Evolutionary conservation across 148 eudicot genomes (phyloP).

Genomic region (Rhododendron mucronatum): DNA sequence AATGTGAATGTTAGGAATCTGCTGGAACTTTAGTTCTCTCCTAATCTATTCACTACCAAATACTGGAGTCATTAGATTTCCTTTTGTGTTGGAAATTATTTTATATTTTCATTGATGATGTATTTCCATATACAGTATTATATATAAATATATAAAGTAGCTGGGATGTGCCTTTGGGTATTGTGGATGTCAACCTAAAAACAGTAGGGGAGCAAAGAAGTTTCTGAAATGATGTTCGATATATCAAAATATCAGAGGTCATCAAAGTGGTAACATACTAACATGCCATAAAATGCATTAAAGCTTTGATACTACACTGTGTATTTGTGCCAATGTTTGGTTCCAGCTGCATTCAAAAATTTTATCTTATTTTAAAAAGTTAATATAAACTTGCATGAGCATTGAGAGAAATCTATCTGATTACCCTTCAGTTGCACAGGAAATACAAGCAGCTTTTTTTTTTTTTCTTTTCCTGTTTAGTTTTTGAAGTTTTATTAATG

Average conservation of each 20-base stretch:
- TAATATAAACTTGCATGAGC: neutral
- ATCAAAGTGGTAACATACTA: neutral
- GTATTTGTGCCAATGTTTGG: neutral
- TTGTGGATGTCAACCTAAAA: neutral
- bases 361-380: neutral
- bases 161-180: neutral
- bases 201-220: neutral
- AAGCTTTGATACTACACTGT: neutral
- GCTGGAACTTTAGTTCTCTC: neutral
- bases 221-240: neutral
- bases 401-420: neutral
- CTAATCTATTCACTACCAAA: neutral
- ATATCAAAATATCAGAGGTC: neutral
- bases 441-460: neutral
- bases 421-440: neutral
- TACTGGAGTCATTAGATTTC: neutral
- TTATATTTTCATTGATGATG: neutral
- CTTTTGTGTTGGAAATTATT: neutral
- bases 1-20: neutral
- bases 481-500: neutral
- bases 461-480: neutral
- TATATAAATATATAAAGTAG: neutral
- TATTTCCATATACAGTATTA: neutral
- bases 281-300: neutral
- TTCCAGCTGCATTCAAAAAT: neutral